A percentile compares a stretch with the other conserved stretches of the same genome.
Conservation (phyloP, 805 yeast genomes). For the Limtongia smithiae region DNA sequence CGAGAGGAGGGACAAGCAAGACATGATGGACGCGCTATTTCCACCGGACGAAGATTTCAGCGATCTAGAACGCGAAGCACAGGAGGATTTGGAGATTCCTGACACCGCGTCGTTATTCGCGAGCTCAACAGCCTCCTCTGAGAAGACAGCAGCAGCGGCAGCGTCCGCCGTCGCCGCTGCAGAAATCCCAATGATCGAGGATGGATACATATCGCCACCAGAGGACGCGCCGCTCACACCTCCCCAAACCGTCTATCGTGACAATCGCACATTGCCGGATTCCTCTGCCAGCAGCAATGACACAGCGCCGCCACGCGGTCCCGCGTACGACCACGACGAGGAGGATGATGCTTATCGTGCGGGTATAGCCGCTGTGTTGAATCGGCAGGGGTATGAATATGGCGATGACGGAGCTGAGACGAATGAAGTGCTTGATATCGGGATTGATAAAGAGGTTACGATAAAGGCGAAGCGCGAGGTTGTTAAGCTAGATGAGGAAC, state of each 20-base stretch:
- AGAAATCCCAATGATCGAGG: no score
- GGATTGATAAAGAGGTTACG: slow-evolving; percentile 35
- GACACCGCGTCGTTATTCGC: background rate
- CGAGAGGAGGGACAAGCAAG: no score
- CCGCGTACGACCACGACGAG: no score
- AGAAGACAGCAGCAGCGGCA: no score
- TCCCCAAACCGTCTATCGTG: no score
- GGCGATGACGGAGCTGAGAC: background rate
- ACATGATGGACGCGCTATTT: slow-evolving; percentile 15
- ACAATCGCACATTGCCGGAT: no score
- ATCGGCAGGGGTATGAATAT: no score
- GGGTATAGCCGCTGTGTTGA: no score
- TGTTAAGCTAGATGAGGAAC: slow-evolving; percentile 48
- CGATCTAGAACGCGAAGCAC: background rate
- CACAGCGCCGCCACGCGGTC: background rate
- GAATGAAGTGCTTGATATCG: slow-evolving; percentile 25
- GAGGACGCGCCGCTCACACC: background rate
- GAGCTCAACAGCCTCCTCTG: no score
- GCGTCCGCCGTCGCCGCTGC: no score
- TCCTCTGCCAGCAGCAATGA: no score
- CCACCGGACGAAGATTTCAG: slow-evolving; percentile 4
- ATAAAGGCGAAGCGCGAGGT: slow-evolving; percentile 34
- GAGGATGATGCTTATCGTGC: no score
- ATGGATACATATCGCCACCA: background rate
- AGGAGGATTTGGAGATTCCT: background rate